Evolutionary conservation across 306 rosid genomes (phyloP).

Genomic region (Vicia faba): DNA sequence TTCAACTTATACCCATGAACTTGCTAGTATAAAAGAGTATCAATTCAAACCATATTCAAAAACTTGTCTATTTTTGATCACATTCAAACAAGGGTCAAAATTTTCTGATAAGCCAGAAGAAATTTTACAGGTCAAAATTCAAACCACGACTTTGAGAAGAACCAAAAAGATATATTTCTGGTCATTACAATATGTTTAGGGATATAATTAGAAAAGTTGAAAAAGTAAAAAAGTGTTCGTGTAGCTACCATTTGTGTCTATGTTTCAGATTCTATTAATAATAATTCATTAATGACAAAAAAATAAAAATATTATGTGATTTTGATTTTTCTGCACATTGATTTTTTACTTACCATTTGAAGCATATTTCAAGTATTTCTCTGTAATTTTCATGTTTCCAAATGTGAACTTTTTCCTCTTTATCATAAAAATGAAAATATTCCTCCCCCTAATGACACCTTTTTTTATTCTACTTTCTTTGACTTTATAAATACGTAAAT

Average conservation of each 20-base stretch:
- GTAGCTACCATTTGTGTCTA: slow-evolving; percentile 16
- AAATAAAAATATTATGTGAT: slow-evolving; percentile 32
- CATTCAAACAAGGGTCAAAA: slow-evolving; percentile 11
- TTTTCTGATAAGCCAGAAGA: neutral
- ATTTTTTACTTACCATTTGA: slow-evolving; percentile 31
- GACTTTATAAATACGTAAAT: slow-evolving; percentile 37
- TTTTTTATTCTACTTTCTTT: slow-evolving; percentile 51
- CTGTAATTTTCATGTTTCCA: slow-evolving; percentile 16
- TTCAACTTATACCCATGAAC: neutral
- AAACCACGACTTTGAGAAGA: neutral
- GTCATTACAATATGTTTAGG: slow-evolving; percentile 16
- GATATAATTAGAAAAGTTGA: slow-evolving; percentile 27
- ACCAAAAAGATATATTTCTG: neutral
- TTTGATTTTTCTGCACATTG: slow-evolving; percentile 55
- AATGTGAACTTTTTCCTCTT: neutral
- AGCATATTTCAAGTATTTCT: slow-evolving; percentile 17
- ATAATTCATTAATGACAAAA: slow-evolving; percentile 35
- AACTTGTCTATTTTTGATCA: neutral
- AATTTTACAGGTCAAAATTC: slow-evolving; percentile 21
- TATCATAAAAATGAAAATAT: slow-evolving; percentile 32
- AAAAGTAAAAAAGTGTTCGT: neutral
- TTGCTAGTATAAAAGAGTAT: neutral
- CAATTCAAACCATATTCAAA: neutral
- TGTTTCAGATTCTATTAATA: slow-evolving; percentile 22
- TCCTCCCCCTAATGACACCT: neutral